phyloP scores from a whole-genome alignment of 2,329 filamentous ascomycete species.

The Neofusicoccum ribis region DNA sequence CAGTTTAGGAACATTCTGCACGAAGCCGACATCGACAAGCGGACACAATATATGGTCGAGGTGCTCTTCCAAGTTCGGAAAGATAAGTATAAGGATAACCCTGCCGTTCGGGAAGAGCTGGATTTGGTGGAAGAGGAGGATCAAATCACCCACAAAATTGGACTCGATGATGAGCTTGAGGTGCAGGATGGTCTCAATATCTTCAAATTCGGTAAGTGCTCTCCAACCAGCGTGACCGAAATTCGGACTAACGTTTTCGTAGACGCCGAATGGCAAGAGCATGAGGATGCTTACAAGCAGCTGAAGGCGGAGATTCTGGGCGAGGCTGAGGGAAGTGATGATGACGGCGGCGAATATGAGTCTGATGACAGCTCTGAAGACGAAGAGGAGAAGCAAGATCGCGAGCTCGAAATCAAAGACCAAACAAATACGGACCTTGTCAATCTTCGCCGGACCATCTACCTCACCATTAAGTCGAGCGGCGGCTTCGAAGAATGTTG shows the following conservation, averaged over 20 bases:
- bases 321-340: constrained; percentile 76
- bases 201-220: constrained; percentile 68
- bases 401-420: constrained; percentile 93
- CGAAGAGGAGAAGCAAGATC: constrained; percentile 75
- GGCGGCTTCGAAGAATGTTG: constrained; percentile 95
- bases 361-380: constrained; percentile 69
- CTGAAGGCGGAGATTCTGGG: constrained; percentile 93
- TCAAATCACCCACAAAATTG: constrained; percentile 87
- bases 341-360: constrained; percentile 65
- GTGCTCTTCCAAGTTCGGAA: constrained; percentile 95
- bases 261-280: constrained; percentile 83
- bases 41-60: constrained; percentile 99
- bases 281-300: constrained; percentile 86
- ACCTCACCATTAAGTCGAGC: constrained; percentile 95
- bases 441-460: constrained; percentile 89
- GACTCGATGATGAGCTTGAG: constrained; percentile 80
- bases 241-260: background rate
- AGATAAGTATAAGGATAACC: constrained; percentile 95
- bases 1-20: constrained; percentile 94
- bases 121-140: constrained; percentile 97
- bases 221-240: no score
- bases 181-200: constrained; percentile 86
- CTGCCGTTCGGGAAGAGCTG: constrained; percentile 84
- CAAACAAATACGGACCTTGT: constrained; percentile 95
- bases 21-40: constrained; percentile 95